phyloP scores from a whole-genome alignment of 805 yeast species.

The Ogataea neopini region DNA sequence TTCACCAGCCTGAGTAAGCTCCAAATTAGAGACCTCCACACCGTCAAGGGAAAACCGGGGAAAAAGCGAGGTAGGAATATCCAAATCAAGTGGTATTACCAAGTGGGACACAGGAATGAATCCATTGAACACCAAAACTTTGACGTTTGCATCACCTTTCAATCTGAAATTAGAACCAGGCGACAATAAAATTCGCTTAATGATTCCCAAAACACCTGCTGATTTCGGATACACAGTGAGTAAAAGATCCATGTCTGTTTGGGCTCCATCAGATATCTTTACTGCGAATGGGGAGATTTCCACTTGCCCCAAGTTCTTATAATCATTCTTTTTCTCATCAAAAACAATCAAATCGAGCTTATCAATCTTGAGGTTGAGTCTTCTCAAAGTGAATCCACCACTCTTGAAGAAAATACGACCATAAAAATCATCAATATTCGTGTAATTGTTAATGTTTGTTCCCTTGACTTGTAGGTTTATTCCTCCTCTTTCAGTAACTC shows the following conservation, averaged over 20 bases:
- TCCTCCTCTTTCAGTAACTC: slow-evolving; percentile 35
- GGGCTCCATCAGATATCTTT: slow-evolving; percentile 29
- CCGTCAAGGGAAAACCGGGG: slow-evolving; percentile 22
- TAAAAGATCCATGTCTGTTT: slow-evolving; percentile 30
- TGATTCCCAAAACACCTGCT: slow-evolving; percentile 33
- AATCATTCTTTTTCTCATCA: slow-evolving; percentile 27
- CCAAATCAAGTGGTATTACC: slow-evolving; percentile 34
- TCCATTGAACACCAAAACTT: slow-evolving; percentile 35
- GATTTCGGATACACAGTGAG: slow-evolving; percentile 38
- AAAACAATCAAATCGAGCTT: slow-evolving; percentile 32
- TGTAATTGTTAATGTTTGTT: slow-evolving; percentile 32
- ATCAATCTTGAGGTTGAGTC: slow-evolving; percentile 33
- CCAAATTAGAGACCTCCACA: slow-evolving; percentile 26
- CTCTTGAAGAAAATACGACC: slow-evolving; percentile 30
- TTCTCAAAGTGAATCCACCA: slow-evolving; percentile 35
- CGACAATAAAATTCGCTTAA: slow-evolving; percentile 33
- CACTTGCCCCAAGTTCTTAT: slow-evolving; percentile 34
- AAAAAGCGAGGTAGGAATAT: slow-evolving; percentile 28
- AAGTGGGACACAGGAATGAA: slow-evolving; percentile 35
- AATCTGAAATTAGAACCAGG: slow-evolving; percentile 36
- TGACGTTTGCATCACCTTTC: slow-evolving; percentile 37
- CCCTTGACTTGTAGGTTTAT: slow-evolving; percentile 37
- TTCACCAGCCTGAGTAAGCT: slow-evolving; percentile 22
- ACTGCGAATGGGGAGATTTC: slow-evolving; percentile 37
- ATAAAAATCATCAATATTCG: slow-evolving; percentile 30